phyloP scores from a whole-genome alignment of 2,329 filamentous ascomycete species.

The Mycocentrospora acerina region DNA sequence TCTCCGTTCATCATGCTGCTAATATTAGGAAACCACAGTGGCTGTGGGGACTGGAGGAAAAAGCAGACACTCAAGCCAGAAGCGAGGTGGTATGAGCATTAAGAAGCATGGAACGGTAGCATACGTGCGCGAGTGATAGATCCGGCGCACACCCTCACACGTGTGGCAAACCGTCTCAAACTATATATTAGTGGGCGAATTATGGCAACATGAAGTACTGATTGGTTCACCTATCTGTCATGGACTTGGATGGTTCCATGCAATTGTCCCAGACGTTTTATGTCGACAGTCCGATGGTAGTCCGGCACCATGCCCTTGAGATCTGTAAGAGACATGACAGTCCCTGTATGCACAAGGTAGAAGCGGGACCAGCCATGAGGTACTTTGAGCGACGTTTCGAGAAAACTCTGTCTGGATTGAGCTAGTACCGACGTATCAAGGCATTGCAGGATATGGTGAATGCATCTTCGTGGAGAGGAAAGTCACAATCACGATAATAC shows the following conservation, averaged over 20 bases:
- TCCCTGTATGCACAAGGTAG: conserved; percentile 3
- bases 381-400: conserved; percentile 2
- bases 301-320: conserved; percentile 9
- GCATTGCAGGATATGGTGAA: no score
- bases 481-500: no score
- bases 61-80: conserved; percentile 2
- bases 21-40: conserved; percentile 5
- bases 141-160: conserved; percentile 4
- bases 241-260: conserved; percentile 17
- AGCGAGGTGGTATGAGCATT: conserved; percentile 12
- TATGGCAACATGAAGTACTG: not conserved
- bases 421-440: no score
- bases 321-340: conserved; percentile 6
- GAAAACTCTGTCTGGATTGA: not conserved
- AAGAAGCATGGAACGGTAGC: conserved; percentile 4
- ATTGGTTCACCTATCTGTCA: conserved; percentile 11
- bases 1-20: conserved; percentile 8
- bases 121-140: no score
- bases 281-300: conserved; percentile 14
- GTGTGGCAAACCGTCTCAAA: conserved; percentile 12
- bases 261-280: conserved; percentile 22
- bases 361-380: not conserved
- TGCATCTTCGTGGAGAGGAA: no score
- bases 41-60: conserved; percentile 7
- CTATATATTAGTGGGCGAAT: conserved; percentile 11